These are phyloP conservation scores for Penicillium sp. DNA, from an alignment of 2,329 filamentous ascomycete genomes.

Conservation along the genomic window DNA sequence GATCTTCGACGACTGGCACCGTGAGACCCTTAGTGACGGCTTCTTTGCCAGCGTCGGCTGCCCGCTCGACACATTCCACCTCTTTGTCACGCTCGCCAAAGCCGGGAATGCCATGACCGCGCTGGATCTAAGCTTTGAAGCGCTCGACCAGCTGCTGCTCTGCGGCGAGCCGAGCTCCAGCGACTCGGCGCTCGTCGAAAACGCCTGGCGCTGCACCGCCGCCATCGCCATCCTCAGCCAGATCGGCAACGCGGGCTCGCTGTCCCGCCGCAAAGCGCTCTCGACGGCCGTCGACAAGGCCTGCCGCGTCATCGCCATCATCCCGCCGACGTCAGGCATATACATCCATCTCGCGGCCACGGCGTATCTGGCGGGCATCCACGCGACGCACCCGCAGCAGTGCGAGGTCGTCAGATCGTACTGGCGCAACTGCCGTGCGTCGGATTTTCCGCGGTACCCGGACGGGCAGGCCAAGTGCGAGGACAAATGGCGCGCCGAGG, in stretches of 20 bases:
- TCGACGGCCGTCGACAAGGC: conserved; percentile 31
- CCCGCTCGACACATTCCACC: conserved; percentile 34
- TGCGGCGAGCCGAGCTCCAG: conserved; percentile 7
- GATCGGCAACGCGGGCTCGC: conserved; percentile 1
- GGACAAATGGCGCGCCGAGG: conserved; percentile 28
- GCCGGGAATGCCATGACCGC: conserved; percentile 11
- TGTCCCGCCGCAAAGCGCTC: conserved; percentile 18
- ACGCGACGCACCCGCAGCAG: conserved; percentile 29
- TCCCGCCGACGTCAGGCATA: conserved; percentile 32
- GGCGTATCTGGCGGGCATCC: conserved; percentile 36
- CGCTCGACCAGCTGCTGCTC: conserved; percentile 17
- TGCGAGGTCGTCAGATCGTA: conserved; percentile 35
- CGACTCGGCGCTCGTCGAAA: conserved; percentile 20
- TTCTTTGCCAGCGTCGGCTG: conserved; percentile 40
- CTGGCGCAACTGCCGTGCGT: conserved; percentile 37
- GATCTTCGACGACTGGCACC: conserved; percentile 44
- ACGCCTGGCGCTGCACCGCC: conserved; percentile 34
- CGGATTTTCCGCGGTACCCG: conserved; percentile 37
- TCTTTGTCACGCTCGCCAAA: conserved; percentile 33
- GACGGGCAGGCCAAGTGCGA: conserved; percentile 31
- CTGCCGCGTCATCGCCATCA: conserved; percentile 32
- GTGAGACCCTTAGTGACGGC: conserved; percentile 26
- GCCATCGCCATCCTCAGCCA: conserved; percentile 30
- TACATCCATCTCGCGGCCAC: conserved; percentile 40
- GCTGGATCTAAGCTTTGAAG: conserved; percentile 13